Conservation (phyloP, 352 stramenopile species). For the Peronospora belbahrii region DNA sequence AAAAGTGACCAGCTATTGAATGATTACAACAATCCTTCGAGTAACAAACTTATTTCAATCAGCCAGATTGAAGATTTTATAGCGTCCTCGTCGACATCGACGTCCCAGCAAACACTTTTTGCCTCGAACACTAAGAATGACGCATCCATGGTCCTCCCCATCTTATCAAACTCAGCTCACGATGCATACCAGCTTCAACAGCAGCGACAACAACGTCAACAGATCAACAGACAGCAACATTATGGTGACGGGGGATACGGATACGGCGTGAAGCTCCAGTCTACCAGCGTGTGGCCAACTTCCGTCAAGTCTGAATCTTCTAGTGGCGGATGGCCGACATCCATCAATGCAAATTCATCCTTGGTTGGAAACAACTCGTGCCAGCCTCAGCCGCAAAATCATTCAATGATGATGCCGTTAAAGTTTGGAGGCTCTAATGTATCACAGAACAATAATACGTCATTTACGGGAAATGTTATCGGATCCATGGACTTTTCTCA, state of each 20-base stretch:
- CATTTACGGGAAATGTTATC: conserved; percentile 12
- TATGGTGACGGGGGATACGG: conserved; percentile 4
- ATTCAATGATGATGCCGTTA: conserved; percentile 29
- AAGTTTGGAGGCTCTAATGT: conserved; percentile 26
- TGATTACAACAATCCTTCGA: conserved; percentile 9
- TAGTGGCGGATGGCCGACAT: conserved; percentile 10
- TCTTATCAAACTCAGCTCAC: conserved; percentile 25
- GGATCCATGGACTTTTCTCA: conserved; percentile 23
- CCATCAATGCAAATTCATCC: conserved; percentile 8
- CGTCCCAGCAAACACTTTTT: conserved; percentile 13
- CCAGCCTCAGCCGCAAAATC: conserved; percentile 9
- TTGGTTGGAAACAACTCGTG: conserved; percentile 8
- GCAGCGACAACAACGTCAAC: conserved; percentile 17
- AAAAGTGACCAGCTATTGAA: conserved; percentile 28
- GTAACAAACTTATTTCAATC: conserved; percentile 9
- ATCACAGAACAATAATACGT: conserved; percentile 1
- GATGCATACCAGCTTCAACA: conserved; percentile 21
- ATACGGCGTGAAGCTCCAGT: conserved; percentile 13
- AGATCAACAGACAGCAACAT: conserved; percentile 13
- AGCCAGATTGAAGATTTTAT: conserved; percentile 25
- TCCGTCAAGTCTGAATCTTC: conserved; percentile 10
- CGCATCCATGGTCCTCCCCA: conserved; percentile 23
- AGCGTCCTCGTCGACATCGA: conserved; percentile 10
- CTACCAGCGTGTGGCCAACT: conserved; percentile 11
- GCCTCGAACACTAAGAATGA: conserved; percentile 22